Conservation (phyloP, 306 rosid species). For the Rosa chinensis region DNA sequence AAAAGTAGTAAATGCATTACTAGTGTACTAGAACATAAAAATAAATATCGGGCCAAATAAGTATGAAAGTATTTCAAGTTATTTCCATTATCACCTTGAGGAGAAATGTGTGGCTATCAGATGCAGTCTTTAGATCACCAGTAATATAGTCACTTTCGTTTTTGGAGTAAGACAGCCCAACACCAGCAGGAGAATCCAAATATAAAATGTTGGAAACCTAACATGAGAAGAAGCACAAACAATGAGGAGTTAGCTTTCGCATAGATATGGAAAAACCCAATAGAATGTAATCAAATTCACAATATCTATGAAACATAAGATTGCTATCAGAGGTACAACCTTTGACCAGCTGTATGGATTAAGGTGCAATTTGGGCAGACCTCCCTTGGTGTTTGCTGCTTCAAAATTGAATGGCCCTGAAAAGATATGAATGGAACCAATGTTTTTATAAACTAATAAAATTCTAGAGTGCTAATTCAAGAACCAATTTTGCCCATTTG, state of each 20-base stretch:
- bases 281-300: constrained; percentile 4
- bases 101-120: constrained; percentile 76
- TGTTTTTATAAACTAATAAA: not conserved
- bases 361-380: constrained; percentile 64
- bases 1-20: constrained; percentile 25
- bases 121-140: constrained; percentile 81
- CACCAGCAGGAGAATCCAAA: constrained; percentile 98
- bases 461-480: not conserved
- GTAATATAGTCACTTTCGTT: constrained; percentile 61
- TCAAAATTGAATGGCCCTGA: constrained; percentile 93
- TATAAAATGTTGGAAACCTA: constrained; percentile 87
- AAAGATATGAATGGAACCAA: constrained; percentile 18
- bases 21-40: constrained; percentile 17
- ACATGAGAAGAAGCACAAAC: constrained; percentile 19
- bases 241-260: not conserved
- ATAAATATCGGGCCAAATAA: constrained; percentile 14
- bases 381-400: constrained; percentile 49
- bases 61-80: not conserved
- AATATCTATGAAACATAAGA: constrained; percentile 2
- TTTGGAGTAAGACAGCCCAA: constrained; percentile 80
- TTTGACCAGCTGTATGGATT: constrained; percentile 96
- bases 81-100: constrained; percentile 60
- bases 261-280: not conserved
- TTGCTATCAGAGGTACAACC: constrained; percentile 39
- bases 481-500: not conserved